A percentile compares a stretch with the other conserved stretches of the same genome.
These are phyloP conservation scores for Phytophthora agathidicida DNA, from an alignment of 352 stramenopile genomes.

Conservation along the genomic window DNA sequence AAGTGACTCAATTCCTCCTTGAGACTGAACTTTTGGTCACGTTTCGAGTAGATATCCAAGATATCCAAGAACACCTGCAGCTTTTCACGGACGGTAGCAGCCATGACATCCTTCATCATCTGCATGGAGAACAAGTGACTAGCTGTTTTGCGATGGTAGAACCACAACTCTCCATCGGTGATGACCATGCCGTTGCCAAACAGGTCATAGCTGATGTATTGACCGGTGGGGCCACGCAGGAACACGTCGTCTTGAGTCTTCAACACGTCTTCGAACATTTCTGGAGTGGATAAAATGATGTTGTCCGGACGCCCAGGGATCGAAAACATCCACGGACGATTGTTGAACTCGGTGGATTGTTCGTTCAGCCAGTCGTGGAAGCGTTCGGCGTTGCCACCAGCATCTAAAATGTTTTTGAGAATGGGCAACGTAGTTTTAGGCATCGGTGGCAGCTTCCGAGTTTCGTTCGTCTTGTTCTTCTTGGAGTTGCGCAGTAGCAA, in stretches of 20 bases:
- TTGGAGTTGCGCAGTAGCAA: conserved; percentile 26
- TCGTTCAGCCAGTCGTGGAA: conserved; percentile 62
- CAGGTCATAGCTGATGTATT: conserved; percentile 49
- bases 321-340: conserved; percentile 45
- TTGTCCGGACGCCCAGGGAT: conserved; percentile 38
- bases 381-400: conserved; percentile 26
- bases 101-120: conserved; percentile 55
- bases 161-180: conserved; percentile 50
- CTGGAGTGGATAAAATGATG: conserved; percentile 44
- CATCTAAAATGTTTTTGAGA: conserved; percentile 48
- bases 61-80: conserved; percentile 34
- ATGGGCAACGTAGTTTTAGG: conserved; percentile 40
- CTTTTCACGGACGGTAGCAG: conserved; percentile 39
- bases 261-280: conserved; percentile 53
- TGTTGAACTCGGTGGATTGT: conserved; percentile 39
- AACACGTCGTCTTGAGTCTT: conserved; percentile 73
- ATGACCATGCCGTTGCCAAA: conserved; percentile 65
- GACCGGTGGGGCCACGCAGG: conserved; percentile 46
- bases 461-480: conserved; percentile 20
- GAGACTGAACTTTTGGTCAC: conserved; percentile 33
- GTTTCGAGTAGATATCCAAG: conserved; percentile 22
- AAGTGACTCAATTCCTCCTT: conserved; percentile 59
- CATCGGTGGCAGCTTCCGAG: conserved; percentile 30
- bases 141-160: conserved; percentile 73
- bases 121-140: conserved; percentile 85